Conservation (phyloP, 78 protist genomes). For the Isochrysis galbana region DNA sequence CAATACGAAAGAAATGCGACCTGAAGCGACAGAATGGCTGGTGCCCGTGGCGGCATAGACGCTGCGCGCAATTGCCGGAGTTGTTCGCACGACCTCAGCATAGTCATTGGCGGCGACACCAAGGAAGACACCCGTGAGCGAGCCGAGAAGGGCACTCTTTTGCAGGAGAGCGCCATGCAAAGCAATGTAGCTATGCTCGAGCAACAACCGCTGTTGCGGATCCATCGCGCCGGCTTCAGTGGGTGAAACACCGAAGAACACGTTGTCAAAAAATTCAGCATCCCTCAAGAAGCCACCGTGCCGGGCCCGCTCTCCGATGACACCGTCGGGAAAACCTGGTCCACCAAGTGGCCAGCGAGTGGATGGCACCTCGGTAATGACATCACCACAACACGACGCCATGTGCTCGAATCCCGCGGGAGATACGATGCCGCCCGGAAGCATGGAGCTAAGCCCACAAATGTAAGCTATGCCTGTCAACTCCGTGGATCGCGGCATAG, state of each 20-base stretch:
- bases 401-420: neutral
- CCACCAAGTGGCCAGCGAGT: neutral
- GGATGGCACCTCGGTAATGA: neutral
- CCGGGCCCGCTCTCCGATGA: neutral
- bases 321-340: neutral
- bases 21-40: neutral
- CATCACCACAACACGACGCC: neutral
- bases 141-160: neutral
- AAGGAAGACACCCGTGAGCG: neutral
- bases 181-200: neutral
- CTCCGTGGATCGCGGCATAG: neutral
- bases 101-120: neutral
- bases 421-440: neutral
- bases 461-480: neutral
- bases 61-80: neutral
- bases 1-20: slow-evolving; percentile 67
- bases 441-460: neutral
- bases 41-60: neutral
- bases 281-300: neutral
- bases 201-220: slow-evolving; percentile 23
- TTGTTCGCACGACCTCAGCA: neutral
- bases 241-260: neutral
- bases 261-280: neutral
- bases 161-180: neutral
- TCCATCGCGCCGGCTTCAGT: slow-evolving; percentile 22